Conservation (phyloP, 192 early-diverging fungal species). For the Linnemannia schmuckeri region DNA sequence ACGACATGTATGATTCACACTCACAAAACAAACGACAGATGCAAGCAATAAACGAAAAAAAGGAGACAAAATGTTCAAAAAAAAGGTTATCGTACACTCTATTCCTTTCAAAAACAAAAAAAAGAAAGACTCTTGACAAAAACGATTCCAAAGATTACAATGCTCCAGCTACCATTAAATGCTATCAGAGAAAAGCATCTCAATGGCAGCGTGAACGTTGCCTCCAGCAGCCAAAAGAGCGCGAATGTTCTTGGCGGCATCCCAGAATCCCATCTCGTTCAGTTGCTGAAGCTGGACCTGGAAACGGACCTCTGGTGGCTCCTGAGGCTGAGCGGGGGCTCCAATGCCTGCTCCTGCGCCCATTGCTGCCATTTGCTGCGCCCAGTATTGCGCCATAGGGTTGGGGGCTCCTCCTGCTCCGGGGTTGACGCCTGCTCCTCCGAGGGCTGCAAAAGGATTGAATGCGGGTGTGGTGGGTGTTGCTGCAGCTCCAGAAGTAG, state of each 20-base stretch:
- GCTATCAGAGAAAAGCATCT: constrained; percentile 74
- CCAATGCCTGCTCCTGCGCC: constrained; percentile 47
- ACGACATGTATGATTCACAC: background rate
- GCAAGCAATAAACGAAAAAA: background rate
- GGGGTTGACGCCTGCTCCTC: constrained; percentile 39
- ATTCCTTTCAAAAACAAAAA: constrained; percentile 11
- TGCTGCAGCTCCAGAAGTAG: constrained; percentile 37
- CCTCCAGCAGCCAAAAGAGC: constrained; percentile 86
- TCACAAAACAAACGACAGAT: background rate
- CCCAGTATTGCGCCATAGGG: constrained; percentile 56
- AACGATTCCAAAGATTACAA: background rate
- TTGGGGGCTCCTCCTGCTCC: constrained; percentile 43
- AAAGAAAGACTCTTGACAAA: background rate
- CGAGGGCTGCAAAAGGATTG: constrained; percentile 52
- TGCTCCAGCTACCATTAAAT: constrained; percentile 21
- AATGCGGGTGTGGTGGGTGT: constrained; percentile 27
- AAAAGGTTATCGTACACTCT: constrained; percentile 22
- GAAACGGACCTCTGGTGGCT: constrained; percentile 75
- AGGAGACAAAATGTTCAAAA: background rate
- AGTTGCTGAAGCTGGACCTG: constrained; percentile 85
- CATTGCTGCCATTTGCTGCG: constrained; percentile 57
- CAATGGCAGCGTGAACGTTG: constrained; percentile 95
- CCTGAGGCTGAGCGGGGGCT: constrained; percentile 47
- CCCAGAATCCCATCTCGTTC: constrained; percentile 97
- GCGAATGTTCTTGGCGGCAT: constrained; percentile 90